Percentiles rank a stretch among this genome's conserved stretches.
Conservation (phyloP, 306 rosid genomes). For the Abrus pulchellus region DNA sequence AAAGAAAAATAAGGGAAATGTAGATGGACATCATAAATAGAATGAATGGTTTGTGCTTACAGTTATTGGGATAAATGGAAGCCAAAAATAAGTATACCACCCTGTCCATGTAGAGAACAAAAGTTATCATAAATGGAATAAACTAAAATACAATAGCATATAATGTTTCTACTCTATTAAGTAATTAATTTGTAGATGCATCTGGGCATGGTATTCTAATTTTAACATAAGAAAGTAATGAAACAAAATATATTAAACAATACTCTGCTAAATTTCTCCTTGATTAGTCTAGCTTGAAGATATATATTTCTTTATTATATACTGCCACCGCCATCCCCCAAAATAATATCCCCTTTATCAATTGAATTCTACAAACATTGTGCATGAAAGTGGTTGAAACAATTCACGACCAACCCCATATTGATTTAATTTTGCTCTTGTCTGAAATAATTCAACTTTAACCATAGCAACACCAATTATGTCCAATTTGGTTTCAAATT, state of each 20-base stretch:
- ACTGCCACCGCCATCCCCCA: too few species aligned
- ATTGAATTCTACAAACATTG: constrained; percentile 11
- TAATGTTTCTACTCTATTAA: neutral
- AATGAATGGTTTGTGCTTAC: constrained; percentile 57
- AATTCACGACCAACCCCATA: neutral
- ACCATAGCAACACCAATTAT: neutral
- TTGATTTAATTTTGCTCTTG: neutral
- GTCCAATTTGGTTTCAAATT: neutral
- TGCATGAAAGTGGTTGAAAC: neutral
- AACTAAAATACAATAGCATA: neutral
- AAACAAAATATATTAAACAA: too few species aligned
- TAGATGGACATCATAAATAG: constrained; percentile 1
- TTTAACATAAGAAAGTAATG: too few species aligned
- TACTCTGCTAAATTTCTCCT: too few species aligned
- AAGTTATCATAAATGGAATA: constrained; percentile 1
- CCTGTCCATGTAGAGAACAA: constrained; percentile 57
- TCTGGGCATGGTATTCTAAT: too few species aligned
- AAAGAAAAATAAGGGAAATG: neutral
- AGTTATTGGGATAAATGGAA: constrained; percentile 74
- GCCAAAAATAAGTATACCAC: constrained; percentile 71
- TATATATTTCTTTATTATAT: too few species aligned
- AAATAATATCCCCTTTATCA: neutral
- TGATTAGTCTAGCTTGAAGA: too few species aligned
- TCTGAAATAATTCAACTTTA: neutral
- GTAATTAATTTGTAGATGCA: neutral